These are phyloP conservation scores for Candida montana DNA, from an alignment of 805 yeast genomes.

Conservation along the genomic window DNA sequence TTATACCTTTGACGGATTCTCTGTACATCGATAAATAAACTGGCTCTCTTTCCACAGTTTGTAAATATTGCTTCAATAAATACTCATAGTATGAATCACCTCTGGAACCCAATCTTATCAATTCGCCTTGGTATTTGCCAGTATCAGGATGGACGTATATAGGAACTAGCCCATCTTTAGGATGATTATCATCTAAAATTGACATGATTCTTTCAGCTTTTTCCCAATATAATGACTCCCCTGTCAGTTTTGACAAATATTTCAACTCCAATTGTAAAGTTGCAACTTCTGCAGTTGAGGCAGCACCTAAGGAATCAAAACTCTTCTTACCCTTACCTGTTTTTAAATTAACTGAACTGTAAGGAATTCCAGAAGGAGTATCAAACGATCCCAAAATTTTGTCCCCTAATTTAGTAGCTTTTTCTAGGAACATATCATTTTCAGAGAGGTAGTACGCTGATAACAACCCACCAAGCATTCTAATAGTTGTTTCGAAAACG, in stretches of 20 bases:
- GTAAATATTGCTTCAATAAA: constrained; percentile 76
- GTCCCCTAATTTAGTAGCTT: constrained; percentile 76
- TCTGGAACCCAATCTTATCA: constrained; percentile 80
- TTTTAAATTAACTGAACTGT: constrained; percentile 67
- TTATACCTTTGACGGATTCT: constrained; percentile 73
- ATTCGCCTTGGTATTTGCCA: constrained; percentile 58
- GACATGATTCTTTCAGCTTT: constrained; percentile 69
- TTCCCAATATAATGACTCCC: constrained; percentile 75
- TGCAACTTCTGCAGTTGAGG: constrained; percentile 86
- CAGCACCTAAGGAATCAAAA: constrained; percentile 69
- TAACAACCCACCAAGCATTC: constrained; percentile 90
- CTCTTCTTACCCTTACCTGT: constrained; percentile 55
- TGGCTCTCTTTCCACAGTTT: constrained; percentile 56
- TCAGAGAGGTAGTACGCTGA: constrained; percentile 71
- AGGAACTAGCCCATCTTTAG: constrained; percentile 76
- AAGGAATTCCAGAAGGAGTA: constrained; percentile 66
- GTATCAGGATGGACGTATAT: constrained; percentile 71
- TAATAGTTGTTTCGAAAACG: constrained; percentile 88
- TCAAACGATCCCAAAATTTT: constrained; percentile 66
- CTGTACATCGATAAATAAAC: constrained; percentile 71
- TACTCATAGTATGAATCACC: constrained; percentile 95
- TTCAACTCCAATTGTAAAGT: constrained; percentile 85
- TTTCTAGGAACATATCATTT: constrained; percentile 67
- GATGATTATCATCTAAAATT: constrained; percentile 58
- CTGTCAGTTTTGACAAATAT: constrained; percentile 73